Conservation (phyloP, 192 early-diverging fungal genomes). For the Borealophlyctis nickersoniae region DNA sequence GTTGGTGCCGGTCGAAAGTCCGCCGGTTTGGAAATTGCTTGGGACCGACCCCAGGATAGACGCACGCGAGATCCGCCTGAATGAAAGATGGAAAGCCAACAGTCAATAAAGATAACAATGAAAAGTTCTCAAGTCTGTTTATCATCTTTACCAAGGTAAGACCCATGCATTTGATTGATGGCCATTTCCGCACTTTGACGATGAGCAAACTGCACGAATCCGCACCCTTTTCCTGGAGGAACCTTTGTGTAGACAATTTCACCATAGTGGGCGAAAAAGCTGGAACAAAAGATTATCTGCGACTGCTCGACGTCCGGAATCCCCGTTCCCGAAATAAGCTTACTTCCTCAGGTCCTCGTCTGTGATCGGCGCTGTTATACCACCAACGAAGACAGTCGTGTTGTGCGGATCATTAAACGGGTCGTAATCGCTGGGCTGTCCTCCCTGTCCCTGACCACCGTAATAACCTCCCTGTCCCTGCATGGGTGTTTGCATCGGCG, state of each 20-base stretch:
- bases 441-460: conserved; percentile 8
- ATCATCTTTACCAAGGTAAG: conserved; percentile 63
- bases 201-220: conserved; percentile 89
- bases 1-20: too few relatives aligned
- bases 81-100: conserved; percentile 4
- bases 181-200: conserved; percentile 83
- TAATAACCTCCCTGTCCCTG: conserved; percentile 16
- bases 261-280: conserved; percentile 83
- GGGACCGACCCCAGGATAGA: conserved; percentile 70
- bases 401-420: conserved; percentile 76
- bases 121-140: not conserved
- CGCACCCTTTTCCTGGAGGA: conserved; percentile 91
- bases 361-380: conserved; percentile 73
- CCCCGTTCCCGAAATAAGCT: conserved; percentile 4
- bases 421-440: conserved; percentile 22
- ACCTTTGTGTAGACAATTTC: conserved; percentile 93
- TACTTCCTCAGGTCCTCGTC: conserved; percentile 79
- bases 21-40: conserved; percentile 35
- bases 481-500: conserved; percentile 12
- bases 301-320: conserved; percentile 1
- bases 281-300: conserved; percentile 13
- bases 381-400: conserved; percentile 97
- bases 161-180: conserved; percentile 86
- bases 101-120: not conserved
- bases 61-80: conserved; percentile 63